Percentiles rank a stretch among this genome's conserved stretches.
These are phyloP conservation scores for Xerocomus amazonicus DNA, from an alignment of 1,284 basidiomycete genomes.

Conservation along the genomic window DNA sequence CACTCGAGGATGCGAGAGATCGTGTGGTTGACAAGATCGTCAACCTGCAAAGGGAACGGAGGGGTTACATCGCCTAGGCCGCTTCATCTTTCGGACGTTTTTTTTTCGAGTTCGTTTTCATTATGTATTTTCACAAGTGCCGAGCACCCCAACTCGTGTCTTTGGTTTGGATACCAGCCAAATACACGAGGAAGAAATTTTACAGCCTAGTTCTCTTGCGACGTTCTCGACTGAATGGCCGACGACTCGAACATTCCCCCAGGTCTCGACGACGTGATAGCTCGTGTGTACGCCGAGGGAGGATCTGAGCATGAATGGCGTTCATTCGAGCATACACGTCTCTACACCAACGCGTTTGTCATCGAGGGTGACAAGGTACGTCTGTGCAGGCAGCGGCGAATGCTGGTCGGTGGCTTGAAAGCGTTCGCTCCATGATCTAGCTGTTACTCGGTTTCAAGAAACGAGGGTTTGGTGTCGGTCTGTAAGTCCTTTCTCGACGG, in stretches of 20 bases:
- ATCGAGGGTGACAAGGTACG: conserved; percentile 29
- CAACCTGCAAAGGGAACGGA: conserved; percentile 41
- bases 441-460: conserved; percentile 47
- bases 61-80: conserved; percentile 13
- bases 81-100: not conserved
- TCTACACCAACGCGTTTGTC: conserved; percentile 38
- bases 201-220: not conserved
- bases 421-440: conserved; percentile 20
- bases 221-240: conserved; percentile 13
- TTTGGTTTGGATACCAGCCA: not conserved
- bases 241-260: conserved; percentile 21
- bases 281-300: conserved; percentile 19
- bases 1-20: conserved; percentile 66
- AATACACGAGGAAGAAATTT: not conserved
- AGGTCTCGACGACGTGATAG: conserved; percentile 19
- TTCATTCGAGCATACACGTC: conserved; percentile 22
- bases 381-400: not conserved
- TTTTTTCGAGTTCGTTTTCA: not conserved
- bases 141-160: not conserved
- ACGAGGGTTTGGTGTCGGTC: conserved; percentile 42
- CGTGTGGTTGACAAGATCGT: conserved; percentile 65
- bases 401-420: not conserved
- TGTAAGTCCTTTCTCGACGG: conserved; percentile 32
- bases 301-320: conserved; percentile 29
- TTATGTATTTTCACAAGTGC: not conserved